phyloP scores from a whole-genome alignment of 306 rosid genomes.

The Clitoria ternatea region DNA sequence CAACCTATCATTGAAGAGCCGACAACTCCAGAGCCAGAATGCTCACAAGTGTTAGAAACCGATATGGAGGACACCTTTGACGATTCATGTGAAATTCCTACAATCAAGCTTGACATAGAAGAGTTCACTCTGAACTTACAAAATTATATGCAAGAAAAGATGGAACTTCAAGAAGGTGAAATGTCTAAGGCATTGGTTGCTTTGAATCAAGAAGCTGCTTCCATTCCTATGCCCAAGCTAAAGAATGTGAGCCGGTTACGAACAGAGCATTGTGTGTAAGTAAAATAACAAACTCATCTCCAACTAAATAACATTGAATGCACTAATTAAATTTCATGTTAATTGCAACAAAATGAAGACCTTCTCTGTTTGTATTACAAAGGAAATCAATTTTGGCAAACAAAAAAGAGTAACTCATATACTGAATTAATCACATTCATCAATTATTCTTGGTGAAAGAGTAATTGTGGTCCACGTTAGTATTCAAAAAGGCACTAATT shows the following conservation, averaged over 20 bases:
- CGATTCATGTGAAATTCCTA: slow-evolving; percentile 78
- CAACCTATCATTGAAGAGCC: slow-evolving; percentile 99
- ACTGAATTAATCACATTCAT: too few species aligned
- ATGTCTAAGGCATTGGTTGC: slow-evolving; percentile 92
- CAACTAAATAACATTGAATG: slow-evolving; percentile 16
- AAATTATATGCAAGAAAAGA: slow-evolving; percentile 74
- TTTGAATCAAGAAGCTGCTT: slow-evolving; percentile 68
- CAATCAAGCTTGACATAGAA: slow-evolving; percentile 70
- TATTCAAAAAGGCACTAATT: too few species aligned
- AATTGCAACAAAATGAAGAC: not conserved
- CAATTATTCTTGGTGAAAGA: too few species aligned
- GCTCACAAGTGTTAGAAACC: slow-evolving; percentile 33
- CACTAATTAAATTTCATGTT: not conserved
- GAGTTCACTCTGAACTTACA: slow-evolving; percentile 81
- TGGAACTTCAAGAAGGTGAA: slow-evolving; percentile 86
- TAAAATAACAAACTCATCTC: slow-evolving; percentile 26
- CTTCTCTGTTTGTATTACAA: too few species aligned
- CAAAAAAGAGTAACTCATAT: too few species aligned
- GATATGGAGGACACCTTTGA: slow-evolving; percentile 82
- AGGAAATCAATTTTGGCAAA: too few species aligned
- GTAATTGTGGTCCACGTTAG: too few species aligned
- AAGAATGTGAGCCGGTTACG: slow-evolving; percentile 84
- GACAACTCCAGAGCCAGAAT: slow-evolving; percentile 81
- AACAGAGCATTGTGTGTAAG: slow-evolving; percentile 98
- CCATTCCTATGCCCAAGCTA: slow-evolving; percentile 82